A percentile compares a stretch with the other conserved stretches of the same genome.
Conservation (phyloP, 306 rosid genomes). For the Adenanthera pavonina region DNA sequence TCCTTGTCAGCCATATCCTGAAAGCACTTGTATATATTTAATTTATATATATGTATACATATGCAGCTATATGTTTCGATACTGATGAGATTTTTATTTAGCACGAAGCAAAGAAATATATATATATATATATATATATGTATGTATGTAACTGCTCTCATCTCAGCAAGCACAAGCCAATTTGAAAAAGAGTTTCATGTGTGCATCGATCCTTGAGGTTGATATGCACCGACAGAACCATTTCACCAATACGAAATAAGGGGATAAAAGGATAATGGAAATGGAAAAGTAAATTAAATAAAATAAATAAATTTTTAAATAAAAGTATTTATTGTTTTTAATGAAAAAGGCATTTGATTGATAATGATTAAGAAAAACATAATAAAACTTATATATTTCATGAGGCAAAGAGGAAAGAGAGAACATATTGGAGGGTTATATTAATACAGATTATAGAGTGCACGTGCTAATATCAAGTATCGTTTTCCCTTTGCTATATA, state of each 20-base stretch:
- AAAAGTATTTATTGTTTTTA: too few relatives aligned
- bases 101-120: neutral
- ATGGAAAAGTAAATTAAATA: neutral
- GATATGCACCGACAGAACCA: conserved; percentile 17
- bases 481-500: too few relatives aligned
- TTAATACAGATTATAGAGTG: too few relatives aligned
- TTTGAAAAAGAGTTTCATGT: conserved; percentile 28
- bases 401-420: neutral
- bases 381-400: too few relatives aligned
- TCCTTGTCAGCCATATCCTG: conserved; percentile 23
- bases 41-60: neutral
- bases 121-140: too few relatives aligned
- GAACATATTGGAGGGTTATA: neutral
- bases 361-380: too few relatives aligned
- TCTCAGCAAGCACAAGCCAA: conserved; percentile 9
- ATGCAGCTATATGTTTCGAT: neutral
- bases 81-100: neutral
- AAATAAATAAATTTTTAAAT: neutral
- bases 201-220: conserved; percentile 1
- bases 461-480: too few relatives aligned
- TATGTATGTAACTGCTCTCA: neutral
- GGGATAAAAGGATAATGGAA: neutral
- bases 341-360: too few relatives aligned
- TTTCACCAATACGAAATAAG: conserved; percentile 9
- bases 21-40: neutral